phyloP scores from a whole-genome alignment of 345 rosid genomes.

The Fremontodendron californicum region DNA sequence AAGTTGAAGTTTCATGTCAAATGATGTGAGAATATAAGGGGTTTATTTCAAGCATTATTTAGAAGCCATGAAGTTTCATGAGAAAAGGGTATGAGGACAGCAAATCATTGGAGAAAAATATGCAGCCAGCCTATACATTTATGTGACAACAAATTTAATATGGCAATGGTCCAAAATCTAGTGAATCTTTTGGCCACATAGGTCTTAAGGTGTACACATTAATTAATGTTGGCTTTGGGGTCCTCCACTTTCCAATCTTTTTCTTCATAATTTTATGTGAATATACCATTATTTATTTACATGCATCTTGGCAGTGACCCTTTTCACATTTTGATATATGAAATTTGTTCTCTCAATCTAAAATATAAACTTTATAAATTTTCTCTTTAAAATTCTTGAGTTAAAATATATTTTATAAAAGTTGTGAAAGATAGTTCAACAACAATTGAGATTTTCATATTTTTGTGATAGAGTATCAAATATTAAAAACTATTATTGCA shows the following conservation, averaged over 20 bases:
- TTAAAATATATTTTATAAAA: too few species aligned
- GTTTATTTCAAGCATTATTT: neutral
- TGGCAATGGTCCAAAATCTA: neutral
- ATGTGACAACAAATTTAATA: neutral
- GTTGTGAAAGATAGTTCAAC: too few species aligned
- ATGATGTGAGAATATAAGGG: neutral
- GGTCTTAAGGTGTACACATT: neutral
- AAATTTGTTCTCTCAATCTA: neutral
- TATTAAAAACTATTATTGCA: too few species aligned
- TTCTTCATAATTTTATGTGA: neutral
- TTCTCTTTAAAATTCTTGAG: too few species aligned
- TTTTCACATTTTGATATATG: neutral
- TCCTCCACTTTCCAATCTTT: constrained; percentile 11
- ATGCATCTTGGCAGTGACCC: neutral
- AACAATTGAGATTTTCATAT: too few species aligned
- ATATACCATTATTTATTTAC: neutral
- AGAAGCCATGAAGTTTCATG: neutral
- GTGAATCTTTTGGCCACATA: neutral
- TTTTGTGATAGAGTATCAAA: too few species aligned
- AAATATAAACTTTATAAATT: too few species aligned
- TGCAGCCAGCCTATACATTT: neutral
- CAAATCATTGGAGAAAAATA: neutral
- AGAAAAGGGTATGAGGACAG: neutral
- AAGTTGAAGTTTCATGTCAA: neutral
- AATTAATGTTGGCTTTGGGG: neutral